Evolutionary conservation across 768 basidiomycete genomes (phyloP).

Genomic region (Boletellus sp.): DNA sequence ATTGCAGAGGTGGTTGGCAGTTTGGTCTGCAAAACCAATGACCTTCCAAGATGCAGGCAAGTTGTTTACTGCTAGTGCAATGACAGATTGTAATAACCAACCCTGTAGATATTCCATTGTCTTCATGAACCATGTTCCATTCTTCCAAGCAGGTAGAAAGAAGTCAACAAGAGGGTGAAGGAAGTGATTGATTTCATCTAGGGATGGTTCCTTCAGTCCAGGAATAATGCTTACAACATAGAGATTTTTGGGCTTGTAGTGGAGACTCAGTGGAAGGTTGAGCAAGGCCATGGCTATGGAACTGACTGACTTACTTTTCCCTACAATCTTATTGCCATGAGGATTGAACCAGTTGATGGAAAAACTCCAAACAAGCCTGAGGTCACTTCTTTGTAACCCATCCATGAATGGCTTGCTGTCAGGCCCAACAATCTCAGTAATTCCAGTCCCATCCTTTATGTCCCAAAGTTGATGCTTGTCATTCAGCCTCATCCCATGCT

Average conservation of each 20-base stretch:
- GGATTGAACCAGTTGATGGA: constrained; percentile 28
- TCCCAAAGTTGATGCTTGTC: background rate
- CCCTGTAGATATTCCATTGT: too few species aligned
- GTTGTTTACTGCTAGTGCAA: constrained; percentile 11
- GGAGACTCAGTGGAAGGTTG: constrained; percentile 18
- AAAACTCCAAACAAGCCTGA: constrained; percentile 22
- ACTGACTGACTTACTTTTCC: constrained; percentile 8
- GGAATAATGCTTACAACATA: constrained; percentile 36
- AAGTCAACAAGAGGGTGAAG: constrained; percentile 5
- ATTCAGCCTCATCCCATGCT: constrained; percentile 9
- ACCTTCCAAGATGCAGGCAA: background rate
- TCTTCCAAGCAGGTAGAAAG: constrained; percentile 30
- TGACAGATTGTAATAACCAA: constrained; percentile 23
- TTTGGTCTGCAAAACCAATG: background rate
- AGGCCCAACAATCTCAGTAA: background rate
- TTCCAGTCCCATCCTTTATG: background rate
- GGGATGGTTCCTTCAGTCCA: constrained; percentile 32
- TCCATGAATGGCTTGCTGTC: constrained; percentile 1
- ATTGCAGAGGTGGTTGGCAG: too few species aligned
- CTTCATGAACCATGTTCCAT: constrained; percentile 26
- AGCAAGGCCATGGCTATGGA: constrained; percentile 17
- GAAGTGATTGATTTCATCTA: constrained; percentile 32
- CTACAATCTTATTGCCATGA: constrained; percentile 26
- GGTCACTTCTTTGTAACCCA: constrained; percentile 2
- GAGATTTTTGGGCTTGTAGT: constrained; percentile 31